Conservation (phyloP, 164 flowering plant species). For the Saururus chinensis region DNA sequence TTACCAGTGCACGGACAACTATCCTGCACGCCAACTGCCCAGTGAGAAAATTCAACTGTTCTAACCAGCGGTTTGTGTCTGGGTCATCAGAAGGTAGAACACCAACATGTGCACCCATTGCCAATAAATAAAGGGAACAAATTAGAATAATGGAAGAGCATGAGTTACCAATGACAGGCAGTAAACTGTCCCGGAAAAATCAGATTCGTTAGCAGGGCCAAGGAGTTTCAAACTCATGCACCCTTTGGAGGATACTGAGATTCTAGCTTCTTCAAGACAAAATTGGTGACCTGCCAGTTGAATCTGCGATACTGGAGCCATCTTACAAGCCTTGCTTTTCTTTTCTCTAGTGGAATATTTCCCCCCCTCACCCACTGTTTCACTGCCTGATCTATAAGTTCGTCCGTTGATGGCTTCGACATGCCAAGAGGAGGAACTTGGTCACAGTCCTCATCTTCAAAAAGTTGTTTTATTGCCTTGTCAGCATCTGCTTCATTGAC, state of each 20-base stretch:
- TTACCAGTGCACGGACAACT: background rate
- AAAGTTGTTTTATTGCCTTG: conserved; percentile 59
- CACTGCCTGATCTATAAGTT: conserved; percentile 49
- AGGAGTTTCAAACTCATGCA: no score
- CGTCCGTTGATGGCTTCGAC: conserved; percentile 54
- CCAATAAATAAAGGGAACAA: no score
- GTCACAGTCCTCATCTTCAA: conserved; percentile 31
- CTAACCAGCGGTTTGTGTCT: no score
- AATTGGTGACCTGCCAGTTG: conserved; percentile 48
- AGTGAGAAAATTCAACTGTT: no score
- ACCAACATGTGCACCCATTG: no score
- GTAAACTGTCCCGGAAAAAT: background rate
- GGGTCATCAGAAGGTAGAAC: no score
- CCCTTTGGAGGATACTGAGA: conserved; percentile 6
- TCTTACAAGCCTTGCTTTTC: conserved; percentile 55
- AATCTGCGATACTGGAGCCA: conserved; percentile 96
- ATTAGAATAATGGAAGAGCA: no score
- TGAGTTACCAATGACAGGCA: background rate
- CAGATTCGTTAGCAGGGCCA: background rate
- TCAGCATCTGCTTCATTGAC: conserved; percentile 37
- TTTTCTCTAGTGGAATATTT: conserved; percentile 41
- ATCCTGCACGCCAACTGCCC: no score
- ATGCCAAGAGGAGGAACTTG: conserved; percentile 30
- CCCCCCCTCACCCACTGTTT: conserved; percentile 69
- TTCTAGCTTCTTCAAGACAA: conserved; percentile 57